Conservation (phyloP, 176 grass and related monocot genomes). For the Hordeum vulgare region MorexV3_pseudomolecules_assembly NC_058523.1:394645531-394646030, state of each 20-base stretch:
- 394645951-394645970: background rate
- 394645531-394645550: slow-evolving; percentile 93
- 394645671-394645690: slow-evolving; percentile 25
- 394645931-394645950: slow-evolving; percentile 8
- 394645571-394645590: slow-evolving; percentile 11
- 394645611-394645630: slow-evolving; percentile 4
- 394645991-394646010: slow-evolving; percentile 23
- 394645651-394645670: background rate
- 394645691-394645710: slow-evolving; percentile 33
- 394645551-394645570: slow-evolving; percentile 61
- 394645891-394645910: background rate
- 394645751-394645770: slow-evolving; percentile 36
- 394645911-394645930: background rate
- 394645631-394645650: background rate
- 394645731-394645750: slow-evolving; percentile 45
- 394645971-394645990: slow-evolving; percentile 42
- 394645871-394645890: slow-evolving; percentile 3
- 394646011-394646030: background rate
- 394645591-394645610: slow-evolving; percentile 15
- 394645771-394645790: slow-evolving; percentile 46
- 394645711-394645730: slow-evolving; percentile 14
- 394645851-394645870: slow-evolving; percentile 44
- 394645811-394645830: slow-evolving; percentile 17
- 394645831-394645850: slow-evolving; percentile 56
- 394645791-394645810: slow-evolving; percentile 50